Base-by-base conservation (phyloP, 371 early-diverging fungal species). In the Umbelopsis sp. region DNA sequence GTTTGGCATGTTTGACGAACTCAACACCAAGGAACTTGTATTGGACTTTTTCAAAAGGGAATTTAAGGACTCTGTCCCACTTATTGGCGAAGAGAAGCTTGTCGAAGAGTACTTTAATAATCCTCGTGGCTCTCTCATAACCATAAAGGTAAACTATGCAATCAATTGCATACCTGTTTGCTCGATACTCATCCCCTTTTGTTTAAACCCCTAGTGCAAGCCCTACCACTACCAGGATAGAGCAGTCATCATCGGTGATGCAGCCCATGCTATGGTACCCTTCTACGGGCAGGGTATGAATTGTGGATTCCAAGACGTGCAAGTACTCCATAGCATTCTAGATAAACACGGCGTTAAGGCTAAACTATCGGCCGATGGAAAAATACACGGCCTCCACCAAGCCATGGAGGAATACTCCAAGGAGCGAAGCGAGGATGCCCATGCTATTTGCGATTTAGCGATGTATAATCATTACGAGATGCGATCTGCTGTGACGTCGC, bases 251-350 rank as follows among this genome's bases (percentile, higher is more conserved):
- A 73, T 99, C 44, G 99, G 99, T 32, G 99, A 99, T 75, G 96
- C 99, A 0, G 97, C 99, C 0, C 99, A 99, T 74, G 94, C 96
- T 29, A 97, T 97, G 97, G 98, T 99, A 0, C 99, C 99, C 7
- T 99, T 99, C 73, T 98, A 93, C 62, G 95, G 94, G 7, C 94
- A 96, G 72, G 99, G 99, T 4, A 97, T 99, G 98, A 99, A 99
- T 78, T 95, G 96, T 80, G 99, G 99, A 1, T 96, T 99, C 70
- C 96, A 99, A 75, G 99, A 99, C 71, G 87, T 94, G 18, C 83
- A 89, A 46, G 88, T 90, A 20, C 83, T 99, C 4, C 89, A 93
- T 68, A 70, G 84, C 22, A 82, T 94, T 14, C 70, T 96, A 48
- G 86, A 85, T 44, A 72, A 80, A 44, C 85, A 89, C 63, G 53